Base-by-base conservation (phyloP, 2,329 filamentous ascomycete genomes). In the Aspergillus sergii region DNA sequence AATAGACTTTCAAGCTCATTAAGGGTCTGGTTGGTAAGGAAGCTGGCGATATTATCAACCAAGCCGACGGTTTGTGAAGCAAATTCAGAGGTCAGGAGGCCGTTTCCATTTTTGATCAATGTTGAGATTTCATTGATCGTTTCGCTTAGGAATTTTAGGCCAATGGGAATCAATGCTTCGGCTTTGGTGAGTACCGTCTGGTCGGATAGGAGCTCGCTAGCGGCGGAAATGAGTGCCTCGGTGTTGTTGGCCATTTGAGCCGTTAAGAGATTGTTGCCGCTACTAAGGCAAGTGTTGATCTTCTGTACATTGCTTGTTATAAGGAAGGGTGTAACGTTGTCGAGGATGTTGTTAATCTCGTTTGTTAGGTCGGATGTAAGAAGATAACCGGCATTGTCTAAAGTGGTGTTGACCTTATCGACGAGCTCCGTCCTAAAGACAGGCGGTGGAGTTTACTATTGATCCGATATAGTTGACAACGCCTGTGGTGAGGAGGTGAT, bases 351-450 rank as follows among this genome's bases (percentile, higher is more conserved):
- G 16, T 41, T n/a, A 7, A 41, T 9, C 0, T 41, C 39, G 1
- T 9, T n/a, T 7, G 10, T n/a, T 0, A 41, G 7, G 4, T 10
- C 16, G 16, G 2, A 4, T 4, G 16, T 10, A 4, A 41, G 39
- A n/a, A 19, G 16, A n/a, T 9, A 0, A 41, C 8, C 2, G 9
- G 39, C 16, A 3, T n/a, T 41, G 1, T 19, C 2, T 19, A 41
- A 0, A 0, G 36, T 41, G 16, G 0, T 4, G 0, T n/a, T 19
- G 0, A 41, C 16, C 7, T 41, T n/a, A 1, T n/a, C 39, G 4
- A n/a, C 39, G 10, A 41, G 16, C 16, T 41, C 16, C 16, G 16
- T 41, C 7, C 16, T 16, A 8, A n/a, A 19, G 8, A 9, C 16
- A 1, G 39, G 39, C 16, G 16, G 16, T 10, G 7, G 39, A 8